Evolutionary conservation across 805 yeast species (phyloP), one percentile per base, ranked within the genome.

Genomic region (Candida corydali): DNA sequence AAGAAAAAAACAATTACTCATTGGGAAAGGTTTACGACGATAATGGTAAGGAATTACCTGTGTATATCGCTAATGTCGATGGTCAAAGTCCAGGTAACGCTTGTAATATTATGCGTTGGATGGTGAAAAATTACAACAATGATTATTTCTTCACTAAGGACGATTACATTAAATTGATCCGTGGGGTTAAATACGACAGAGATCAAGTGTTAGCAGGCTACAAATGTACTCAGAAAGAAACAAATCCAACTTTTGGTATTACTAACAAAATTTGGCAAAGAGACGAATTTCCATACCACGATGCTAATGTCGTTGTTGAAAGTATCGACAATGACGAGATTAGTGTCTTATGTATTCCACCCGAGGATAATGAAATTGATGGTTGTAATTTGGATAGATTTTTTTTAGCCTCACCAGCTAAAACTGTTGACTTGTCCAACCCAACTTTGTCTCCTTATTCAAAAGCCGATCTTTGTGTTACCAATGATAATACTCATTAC

Each of bases 401-500:
- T 12, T 30, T 28, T 14, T 16, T 17, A 7, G 31, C 22, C 22
- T 16, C 31, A 8, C 22, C 31, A 6, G 31, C 31, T 4, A 28
- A 28, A n/a, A 28, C 20, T 5, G 31, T 27, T n/a, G 20, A 28
- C n/a, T 17, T 14, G 7, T 28, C 22, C 17, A 28, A 16, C n/a
- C 22, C 31, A 14, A 16, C 11, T 5, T 27, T 27, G 29, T 8
- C 29, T 7, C 29, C 29, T 12, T 27, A 27, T 27, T 5, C 9
- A 14, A 27, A 18, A 27, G 16, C 14, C 16, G 16, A 12, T 27
- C 11, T 14, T 7, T 28, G 31, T 28, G 31, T 28, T 28, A 28
- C 31, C 4, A 28, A 28, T 17, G 31, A 28, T 17, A 28, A 28
- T 17, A 28, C 31, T 28, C 31, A 28, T 28, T 28, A 28, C 17